phyloP scores from a whole-genome alignment of 2,329 filamentous ascomycete species.

The Penicillium brevicompactum region DNA sequence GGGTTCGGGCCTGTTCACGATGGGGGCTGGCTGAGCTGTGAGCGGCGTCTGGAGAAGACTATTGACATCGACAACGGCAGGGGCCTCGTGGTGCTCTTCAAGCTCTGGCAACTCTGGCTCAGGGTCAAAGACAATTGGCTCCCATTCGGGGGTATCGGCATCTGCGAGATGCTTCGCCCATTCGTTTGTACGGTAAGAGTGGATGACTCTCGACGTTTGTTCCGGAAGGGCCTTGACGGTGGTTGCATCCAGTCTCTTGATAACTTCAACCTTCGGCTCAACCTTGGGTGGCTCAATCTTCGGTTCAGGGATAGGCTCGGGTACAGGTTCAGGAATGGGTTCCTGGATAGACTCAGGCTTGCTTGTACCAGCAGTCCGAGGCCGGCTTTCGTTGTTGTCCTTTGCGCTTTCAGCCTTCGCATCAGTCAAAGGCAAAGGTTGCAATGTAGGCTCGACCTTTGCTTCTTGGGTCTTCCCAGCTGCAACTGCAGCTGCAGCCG shows the following conservation, averaged over 20 bases:
- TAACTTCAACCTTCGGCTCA: conserved; percentile 3
- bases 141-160: conserved; percentile 70
- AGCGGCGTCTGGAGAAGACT: conserved; percentile 67
- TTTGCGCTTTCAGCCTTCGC: not conserved
- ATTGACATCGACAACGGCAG: conserved; percentile 64
- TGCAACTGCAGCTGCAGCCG: not conserved
- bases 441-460: not conserved
- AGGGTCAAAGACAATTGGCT: conserved; percentile 41
- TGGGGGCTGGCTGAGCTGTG: conserved; percentile 50
- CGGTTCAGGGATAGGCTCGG: not conserved
- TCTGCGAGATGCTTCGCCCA: conserved; percentile 88
- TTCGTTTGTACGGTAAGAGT: conserved; percentile 88
- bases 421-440: not conserved
- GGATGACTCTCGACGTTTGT: conserved; percentile 73
- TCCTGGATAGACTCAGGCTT: not conserved
- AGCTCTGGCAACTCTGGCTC: conserved; percentile 33
- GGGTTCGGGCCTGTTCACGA: conserved; percentile 23
- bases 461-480: not conserved
- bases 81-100: conserved; percentile 48
- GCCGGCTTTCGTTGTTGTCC: not conserved
- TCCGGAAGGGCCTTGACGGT: conserved; percentile 63
- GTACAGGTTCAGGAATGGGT: not conserved
- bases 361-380: not conserved
- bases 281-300: not conserved
- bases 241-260: conserved; percentile 31